Percentiles rank a stretch among this genome's conserved stretches.
phyloP scores from a whole-genome alignment of 257 asterid species.

The Penstemon davidsonii region DNA sequence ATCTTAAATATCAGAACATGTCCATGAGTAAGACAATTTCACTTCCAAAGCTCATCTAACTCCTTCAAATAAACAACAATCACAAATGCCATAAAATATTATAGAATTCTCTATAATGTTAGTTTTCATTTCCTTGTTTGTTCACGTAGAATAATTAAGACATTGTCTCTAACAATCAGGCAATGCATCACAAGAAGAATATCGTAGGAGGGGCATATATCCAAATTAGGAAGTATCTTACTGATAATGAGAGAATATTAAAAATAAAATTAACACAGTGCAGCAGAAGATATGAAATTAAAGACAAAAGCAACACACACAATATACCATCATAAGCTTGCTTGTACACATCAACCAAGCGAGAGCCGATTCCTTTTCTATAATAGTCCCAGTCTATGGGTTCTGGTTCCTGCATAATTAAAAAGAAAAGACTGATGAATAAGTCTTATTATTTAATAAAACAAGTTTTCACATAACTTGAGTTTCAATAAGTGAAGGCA shows the following conservation, averaged over 20 bases:
- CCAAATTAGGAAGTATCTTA: conserved; percentile 12
- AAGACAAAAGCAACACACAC: conserved; percentile 8
- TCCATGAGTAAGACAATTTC: conserved; percentile 4
- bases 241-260: not conserved
- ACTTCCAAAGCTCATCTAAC: not conserved
- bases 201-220: not conserved
- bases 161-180: conserved; percentile 5
- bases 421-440: conserved; percentile 12
- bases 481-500: not conserved
- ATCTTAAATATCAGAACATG: not conserved
- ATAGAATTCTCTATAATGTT: not conserved
- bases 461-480: not conserved
- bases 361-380: conserved; percentile 87
- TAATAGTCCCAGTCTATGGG: conserved; percentile 92
- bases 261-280: not conserved
- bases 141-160: conserved; percentile 4
- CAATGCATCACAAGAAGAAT: conserved; percentile 1
- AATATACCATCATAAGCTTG: conserved; percentile 83
- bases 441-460: not conserved
- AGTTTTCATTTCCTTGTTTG: not conserved
- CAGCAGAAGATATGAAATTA: conserved; percentile 1
- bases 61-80: not conserved
- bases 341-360: conserved; percentile 93
- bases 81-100: not conserved
- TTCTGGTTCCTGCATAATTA: conserved; percentile 74